Evolutionary conservation across 495 filamentous ascomycete species (phyloP).

Genomic region (Evansstolkia leycettana): DNA sequence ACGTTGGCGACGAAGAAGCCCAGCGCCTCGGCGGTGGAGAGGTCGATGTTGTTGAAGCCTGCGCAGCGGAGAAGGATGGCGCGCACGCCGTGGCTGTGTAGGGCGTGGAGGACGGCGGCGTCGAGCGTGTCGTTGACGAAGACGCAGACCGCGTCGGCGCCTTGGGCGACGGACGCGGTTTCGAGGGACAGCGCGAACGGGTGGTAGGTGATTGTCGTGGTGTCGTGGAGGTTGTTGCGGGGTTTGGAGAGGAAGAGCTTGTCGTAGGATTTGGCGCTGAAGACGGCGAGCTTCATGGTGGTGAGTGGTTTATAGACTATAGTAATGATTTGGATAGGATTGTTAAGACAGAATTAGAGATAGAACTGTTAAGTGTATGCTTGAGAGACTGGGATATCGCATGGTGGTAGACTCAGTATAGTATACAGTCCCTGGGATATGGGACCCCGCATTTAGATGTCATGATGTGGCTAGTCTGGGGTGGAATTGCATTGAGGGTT

Average conservation of each 20-base stretch:
- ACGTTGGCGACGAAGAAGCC: slow-evolving; percentile 56
- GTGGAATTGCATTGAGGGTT: too few relatives aligned
- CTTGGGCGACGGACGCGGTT: slow-evolving; percentile 42
- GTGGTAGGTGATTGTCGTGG: slow-evolving; percentile 41
- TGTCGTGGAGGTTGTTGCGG: slow-evolving; percentile 13
- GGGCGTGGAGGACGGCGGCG: slow-evolving; percentile 34
- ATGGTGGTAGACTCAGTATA: too few relatives aligned
- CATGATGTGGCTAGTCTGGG: too few relatives aligned
- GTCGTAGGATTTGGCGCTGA: slow-evolving; percentile 53
- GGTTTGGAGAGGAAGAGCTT: slow-evolving; percentile 32
- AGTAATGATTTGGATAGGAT: too few relatives aligned
- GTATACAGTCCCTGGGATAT: too few relatives aligned
- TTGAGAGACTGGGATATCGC: too few relatives aligned
- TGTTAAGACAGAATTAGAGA: too few relatives aligned
- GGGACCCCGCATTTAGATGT: too few relatives aligned
- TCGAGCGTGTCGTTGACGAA: slow-evolving; percentile 58
- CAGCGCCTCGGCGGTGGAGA: slow-evolving; percentile 38
- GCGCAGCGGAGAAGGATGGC: slow-evolving; percentile 56
- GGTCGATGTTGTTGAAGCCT: slow-evolving; percentile 59
- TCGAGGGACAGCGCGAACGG: slow-evolving; percentile 41
- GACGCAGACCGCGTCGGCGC: slow-evolving; percentile 49
- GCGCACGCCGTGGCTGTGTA: slow-evolving; percentile 35
- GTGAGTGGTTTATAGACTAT: too few relatives aligned
- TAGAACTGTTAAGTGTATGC: too few relatives aligned
- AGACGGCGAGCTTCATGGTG: slow-evolving; percentile 45